Evolutionary conservation across 2,329 filamentous ascomycete species (phyloP).

Genomic region (Tolypocladium guangdongense): DNA sequence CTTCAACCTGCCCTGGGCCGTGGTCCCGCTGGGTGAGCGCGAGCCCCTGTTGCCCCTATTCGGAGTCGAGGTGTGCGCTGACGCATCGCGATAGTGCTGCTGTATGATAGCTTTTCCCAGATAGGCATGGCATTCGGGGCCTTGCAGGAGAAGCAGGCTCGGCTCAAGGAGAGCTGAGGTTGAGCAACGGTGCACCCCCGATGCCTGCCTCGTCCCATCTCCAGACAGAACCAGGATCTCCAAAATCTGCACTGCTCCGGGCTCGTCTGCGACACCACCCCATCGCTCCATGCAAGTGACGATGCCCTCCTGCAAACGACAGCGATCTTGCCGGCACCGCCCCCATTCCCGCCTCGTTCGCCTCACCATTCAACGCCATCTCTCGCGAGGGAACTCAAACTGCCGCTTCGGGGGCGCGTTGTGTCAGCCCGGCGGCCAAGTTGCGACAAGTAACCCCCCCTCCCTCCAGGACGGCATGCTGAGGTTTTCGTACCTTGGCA

Average conservation of each 20-base stretch:
- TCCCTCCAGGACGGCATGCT: background rate
- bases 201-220: background rate
- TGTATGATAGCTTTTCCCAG: constrained; percentile 20
- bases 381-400: background rate
- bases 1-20: constrained; percentile 49
- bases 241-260: background rate
- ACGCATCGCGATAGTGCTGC: constrained; percentile 11
- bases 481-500: background rate
- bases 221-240: too few relatives aligned
- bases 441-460: too few relatives aligned
- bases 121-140: constrained; percentile 15
- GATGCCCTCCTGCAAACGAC: background rate
- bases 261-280: too few relatives aligned
- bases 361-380: background rate
- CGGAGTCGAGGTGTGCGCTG: background rate
- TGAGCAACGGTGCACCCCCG: background rate
- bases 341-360: background rate
- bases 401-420: background rate
- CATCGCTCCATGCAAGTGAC: background rate
- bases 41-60: background rate
- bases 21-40: constrained; percentile 43
- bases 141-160: constrained; percentile 9
- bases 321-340: background rate
- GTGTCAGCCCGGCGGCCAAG: background rate
- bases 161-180: constrained; percentile 11